Conservation (phyloP, 2,329 filamentous ascomycete species). For the Diaporthe velutina region DNA sequence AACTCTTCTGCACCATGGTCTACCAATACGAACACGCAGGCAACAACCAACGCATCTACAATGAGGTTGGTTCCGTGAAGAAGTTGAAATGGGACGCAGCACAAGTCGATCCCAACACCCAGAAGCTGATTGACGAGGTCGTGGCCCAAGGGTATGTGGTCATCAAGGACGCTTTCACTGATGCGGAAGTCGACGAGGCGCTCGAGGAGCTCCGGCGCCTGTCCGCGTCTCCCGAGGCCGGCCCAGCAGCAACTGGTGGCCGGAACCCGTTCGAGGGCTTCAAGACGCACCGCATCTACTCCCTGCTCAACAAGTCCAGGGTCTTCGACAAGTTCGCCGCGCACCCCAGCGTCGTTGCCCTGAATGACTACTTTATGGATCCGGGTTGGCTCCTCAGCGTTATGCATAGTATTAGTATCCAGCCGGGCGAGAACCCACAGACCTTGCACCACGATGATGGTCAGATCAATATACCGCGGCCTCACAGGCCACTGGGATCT, state of each 20-base stretch:
- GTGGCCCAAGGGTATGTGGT: neutral
- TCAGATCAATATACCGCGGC: constrained; percentile 50
- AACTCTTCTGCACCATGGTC: neutral
- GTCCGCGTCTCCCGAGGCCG: constrained; percentile 32
- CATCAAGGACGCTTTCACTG: constrained; percentile 7
- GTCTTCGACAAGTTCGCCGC: constrained; percentile 53
- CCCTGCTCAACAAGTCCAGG: constrained; percentile 53
- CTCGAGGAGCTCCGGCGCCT: constrained; percentile 49
- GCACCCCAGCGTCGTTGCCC: constrained; percentile 50
- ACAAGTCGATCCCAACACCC: neutral
- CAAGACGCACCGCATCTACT: constrained; percentile 54
- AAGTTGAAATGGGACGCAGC: constrained; percentile 6
- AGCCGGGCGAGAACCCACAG: constrained; percentile 54
- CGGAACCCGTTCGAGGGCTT: constrained; percentile 54
- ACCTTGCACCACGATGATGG: constrained; percentile 51
- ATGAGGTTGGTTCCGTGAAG: constrained; percentile 8
- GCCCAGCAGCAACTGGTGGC: constrained; percentile 43
- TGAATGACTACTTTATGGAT: constrained; percentile 57
- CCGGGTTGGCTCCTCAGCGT: constrained; percentile 51
- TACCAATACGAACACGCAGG: neutral
- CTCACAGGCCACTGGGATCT: constrained; percentile 50
- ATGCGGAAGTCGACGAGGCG: constrained; percentile 47
- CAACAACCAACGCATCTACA: constrained; percentile 16
- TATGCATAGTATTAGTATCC: constrained; percentile 54
- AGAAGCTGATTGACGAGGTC: constrained; percentile 1